Conservation (phyloP, 306 rosid genomes). For the Citrullus mucosospermus region DNA sequence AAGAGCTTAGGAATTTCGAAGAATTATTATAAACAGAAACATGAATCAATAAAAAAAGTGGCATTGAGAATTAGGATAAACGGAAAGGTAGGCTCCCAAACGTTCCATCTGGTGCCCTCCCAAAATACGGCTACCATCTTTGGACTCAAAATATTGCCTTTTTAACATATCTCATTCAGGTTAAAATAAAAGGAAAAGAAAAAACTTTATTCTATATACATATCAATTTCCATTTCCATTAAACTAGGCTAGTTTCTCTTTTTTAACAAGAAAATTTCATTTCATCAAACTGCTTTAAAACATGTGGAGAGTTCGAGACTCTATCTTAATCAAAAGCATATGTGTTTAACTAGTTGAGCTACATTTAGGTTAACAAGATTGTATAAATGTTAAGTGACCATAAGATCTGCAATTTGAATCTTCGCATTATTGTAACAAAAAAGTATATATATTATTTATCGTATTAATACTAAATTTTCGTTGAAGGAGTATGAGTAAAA, state of each 20-base stretch:
- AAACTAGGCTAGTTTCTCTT: too few species aligned
- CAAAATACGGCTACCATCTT: neutral
- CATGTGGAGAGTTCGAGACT: too few species aligned
- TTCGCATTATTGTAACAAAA: too few species aligned
- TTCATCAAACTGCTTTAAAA: neutral
- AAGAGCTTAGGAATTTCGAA: conserved; percentile 1
- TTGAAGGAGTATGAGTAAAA: neutral
- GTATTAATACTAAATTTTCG: neutral
- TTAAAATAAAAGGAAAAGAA: too few species aligned
- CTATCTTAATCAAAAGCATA: too few species aligned
- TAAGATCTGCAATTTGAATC: too few species aligned
- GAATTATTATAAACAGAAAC: neutral
- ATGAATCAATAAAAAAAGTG: neutral
- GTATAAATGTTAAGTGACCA: too few species aligned
- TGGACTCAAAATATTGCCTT: neutral
- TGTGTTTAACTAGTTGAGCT: too few species aligned
- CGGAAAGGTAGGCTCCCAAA: neutral
- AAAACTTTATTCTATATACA: too few species aligned
- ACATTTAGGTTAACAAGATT: too few species aligned
- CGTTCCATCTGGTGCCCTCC: neutral
- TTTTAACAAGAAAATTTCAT: neutral
- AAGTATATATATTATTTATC: too few species aligned
- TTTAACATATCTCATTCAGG: neutral
- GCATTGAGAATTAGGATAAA: neutral
- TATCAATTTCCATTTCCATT: too few species aligned